Conservation (phyloP, 2,329 filamentous ascomycete species). For the Talaromyces sp. region DNA sequence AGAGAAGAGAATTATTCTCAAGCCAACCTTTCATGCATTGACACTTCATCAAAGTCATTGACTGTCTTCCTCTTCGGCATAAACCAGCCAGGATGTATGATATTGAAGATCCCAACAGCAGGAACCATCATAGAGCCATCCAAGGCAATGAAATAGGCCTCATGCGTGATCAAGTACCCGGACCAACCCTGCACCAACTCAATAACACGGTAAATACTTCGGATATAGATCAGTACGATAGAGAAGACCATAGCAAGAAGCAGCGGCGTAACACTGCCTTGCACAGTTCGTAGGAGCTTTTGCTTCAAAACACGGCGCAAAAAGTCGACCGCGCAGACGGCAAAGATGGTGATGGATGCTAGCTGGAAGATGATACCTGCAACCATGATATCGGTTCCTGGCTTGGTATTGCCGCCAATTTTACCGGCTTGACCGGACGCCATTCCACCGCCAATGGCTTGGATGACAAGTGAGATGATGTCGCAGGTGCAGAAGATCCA, state of each 20-base stretch:
- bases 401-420: slow-evolving; percentile 47
- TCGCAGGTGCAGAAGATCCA: slow-evolving; percentile 56
- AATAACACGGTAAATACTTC: slow-evolving; percentile 53
- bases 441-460: slow-evolving; percentile 57
- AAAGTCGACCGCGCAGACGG: slow-evolving; percentile 49
- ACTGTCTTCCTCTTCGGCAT: slow-evolving; percentile 29
- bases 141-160: slow-evolving; percentile 51
- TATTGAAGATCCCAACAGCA: slow-evolving; percentile 47
- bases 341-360: slow-evolving; percentile 55
- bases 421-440: slow-evolving; percentile 47
- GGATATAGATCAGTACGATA: slow-evolving; percentile 47
- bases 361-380: slow-evolving; percentile 61
- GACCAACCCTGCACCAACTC: slow-evolving; percentile 53
- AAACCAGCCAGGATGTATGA: slow-evolving; percentile 47
- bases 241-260: slow-evolving; percentile 43
- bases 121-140: slow-evolving; percentile 52
- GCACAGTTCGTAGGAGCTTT: slow-evolving; percentile 28
- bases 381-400: slow-evolving; percentile 52
- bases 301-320: slow-evolving; percentile 38
- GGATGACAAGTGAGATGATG: slow-evolving; percentile 55
- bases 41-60: slow-evolving; percentile 13
- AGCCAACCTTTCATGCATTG: slow-evolving; percentile 12
- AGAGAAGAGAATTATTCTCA: background rate
- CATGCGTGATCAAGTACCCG: slow-evolving; percentile 52
- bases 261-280: slow-evolving; percentile 33